Base-by-base conservation (phyloP, 2,329 filamentous ascomycete genomes). In the Myotisia sp. region DNA sequence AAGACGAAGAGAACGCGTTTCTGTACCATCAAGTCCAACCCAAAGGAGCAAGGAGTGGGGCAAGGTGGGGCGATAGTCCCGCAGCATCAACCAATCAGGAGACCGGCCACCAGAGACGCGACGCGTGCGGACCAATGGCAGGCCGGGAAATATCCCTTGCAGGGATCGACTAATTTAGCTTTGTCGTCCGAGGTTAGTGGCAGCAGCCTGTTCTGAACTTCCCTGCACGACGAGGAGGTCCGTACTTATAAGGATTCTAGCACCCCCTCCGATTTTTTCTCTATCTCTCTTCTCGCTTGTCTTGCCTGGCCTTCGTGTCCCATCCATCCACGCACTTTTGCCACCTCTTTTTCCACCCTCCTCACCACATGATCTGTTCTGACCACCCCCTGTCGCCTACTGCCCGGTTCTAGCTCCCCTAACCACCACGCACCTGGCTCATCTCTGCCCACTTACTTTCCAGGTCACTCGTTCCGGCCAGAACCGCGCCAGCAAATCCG, bases 241-340 rank as follows among this genome's bases (percentile, higher is more conserved):
- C 53, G 48, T 57, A 57, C 53, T 57, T 57, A 34, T 34, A 57
- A 57, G 54, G 47, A 55, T 56, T 56, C 53, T 54, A 49, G 49
- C 52, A 54, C 51, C 54, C 54, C 42, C 51, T 51, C 50, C 46
- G 48, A 49, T 31, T 36, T 46, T 55, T 53, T 46, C 48, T 50
- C 49, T 50, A 45, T 47, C 46, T 54, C 50, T 53, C 47, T 52
- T 54, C 53, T 50, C 53, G 51, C 37, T 34, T 29, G 29, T 23
- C 35, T 29, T 27, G 31, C 34, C 39, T 39, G 36, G 37, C 29
- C 37, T n/a, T 37, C 37, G 37, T 37, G 27, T 36, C 37, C 45
- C 43, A 45, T 49, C 43, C 43, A 41, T 37, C 37, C 37, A 37
- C 34, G 13, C 14, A 8, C 27, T 29, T 9, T 36, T 4, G 8